Evolutionary conservation across 768 basidiomycete genomes (phyloP).

Genomic region (Hygrophoropsis aurantiaca): DNA sequence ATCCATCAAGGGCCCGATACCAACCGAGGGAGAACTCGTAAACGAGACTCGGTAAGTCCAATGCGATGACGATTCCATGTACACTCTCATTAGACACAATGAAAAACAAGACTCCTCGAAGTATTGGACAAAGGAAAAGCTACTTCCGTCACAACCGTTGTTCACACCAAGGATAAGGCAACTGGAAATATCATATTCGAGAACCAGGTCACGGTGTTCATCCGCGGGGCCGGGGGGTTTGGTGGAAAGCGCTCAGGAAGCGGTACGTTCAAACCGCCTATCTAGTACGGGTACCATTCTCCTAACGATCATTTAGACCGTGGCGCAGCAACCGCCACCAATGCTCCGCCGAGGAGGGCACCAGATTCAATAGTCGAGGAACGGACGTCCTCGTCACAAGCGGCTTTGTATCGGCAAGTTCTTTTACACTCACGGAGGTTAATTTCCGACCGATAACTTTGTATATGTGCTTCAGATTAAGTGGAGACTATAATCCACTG

Average conservation of each 20-base stretch:
- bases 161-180: conserved; percentile 77
- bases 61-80: background rate
- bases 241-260: conserved; percentile 84
- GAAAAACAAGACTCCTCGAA: conserved; percentile 66
- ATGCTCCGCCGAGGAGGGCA: conserved; percentile 74
- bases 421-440: background rate
- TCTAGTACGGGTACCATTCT: background rate
- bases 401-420: conserved; percentile 84
- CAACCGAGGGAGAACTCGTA: conserved; percentile 77
- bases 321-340: conserved; percentile 81
- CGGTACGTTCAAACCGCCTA: conserved; percentile 45
- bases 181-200: conserved; percentile 85
- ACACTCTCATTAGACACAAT: background rate
- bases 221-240: conserved; percentile 95
- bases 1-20: conserved; percentile 81
- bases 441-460: conserved; percentile 4
- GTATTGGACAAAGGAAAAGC: conserved; percentile 93
- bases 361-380: conserved; percentile 91
- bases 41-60: conserved; percentile 65
- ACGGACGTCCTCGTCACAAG: conserved; percentile 78
- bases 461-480: conserved; percentile 50
- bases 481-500: conserved; percentile 89
- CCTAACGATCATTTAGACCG: conserved; percentile 56
- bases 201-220: conserved; percentile 88
- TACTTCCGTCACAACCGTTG: conserved; percentile 78